Evolutionary conservation across 495 filamentous ascomycete genomes (phyloP), one percentile per base, ranked within the genome.

Genomic region (Monascus purpureus): DNA sequence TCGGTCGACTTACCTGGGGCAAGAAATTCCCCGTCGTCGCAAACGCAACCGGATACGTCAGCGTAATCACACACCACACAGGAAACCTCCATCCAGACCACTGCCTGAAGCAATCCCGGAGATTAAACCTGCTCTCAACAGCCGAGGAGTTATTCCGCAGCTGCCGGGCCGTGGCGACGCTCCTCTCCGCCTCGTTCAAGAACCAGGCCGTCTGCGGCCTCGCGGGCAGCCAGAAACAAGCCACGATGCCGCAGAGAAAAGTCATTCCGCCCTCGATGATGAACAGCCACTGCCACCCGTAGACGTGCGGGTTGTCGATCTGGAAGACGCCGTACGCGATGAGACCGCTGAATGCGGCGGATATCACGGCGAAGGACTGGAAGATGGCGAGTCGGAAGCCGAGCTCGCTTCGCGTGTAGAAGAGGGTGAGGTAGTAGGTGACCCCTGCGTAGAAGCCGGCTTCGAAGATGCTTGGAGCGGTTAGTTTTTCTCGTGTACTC

Each of bases 251-350:
- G 49, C 82, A 81, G 32, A 68, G 40, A 4, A 80, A 59, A 0
- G 80, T 82, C 38, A 62, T 61, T 6, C 53, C 36, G 2, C 82
- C 82, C 39, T 88, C 80, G 20, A 86, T 74, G 30, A 86, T 54
- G 48, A 88, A 88, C 6, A 86, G 69, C 47, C 82, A 85, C 2
- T 74, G 63, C 82, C 82, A 88, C 13, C 63, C 55, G 2, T 57
- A 37, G 18, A 81, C 42, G 15, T 46, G 35, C 17, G 61, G 53
- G 33, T 68, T 54, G 13, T 75, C 36, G 44, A 85, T 85, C 33
- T 76, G 80, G 50, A 86, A 83, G 2, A 82, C 73, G 1, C 77
- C 81, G 33, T 80, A 84, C 0, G 81, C 73, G 13, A 88, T 62
- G 1, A 86, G 59, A 5, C 80, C 81, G 1, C 70, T 69, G 44